A percentile compares a stretch with the other conserved stretches of the same genome.
Conservation (phyloP, 495 filamentous ascomycete genomes). For the Aspergillus ostianus region DNA sequence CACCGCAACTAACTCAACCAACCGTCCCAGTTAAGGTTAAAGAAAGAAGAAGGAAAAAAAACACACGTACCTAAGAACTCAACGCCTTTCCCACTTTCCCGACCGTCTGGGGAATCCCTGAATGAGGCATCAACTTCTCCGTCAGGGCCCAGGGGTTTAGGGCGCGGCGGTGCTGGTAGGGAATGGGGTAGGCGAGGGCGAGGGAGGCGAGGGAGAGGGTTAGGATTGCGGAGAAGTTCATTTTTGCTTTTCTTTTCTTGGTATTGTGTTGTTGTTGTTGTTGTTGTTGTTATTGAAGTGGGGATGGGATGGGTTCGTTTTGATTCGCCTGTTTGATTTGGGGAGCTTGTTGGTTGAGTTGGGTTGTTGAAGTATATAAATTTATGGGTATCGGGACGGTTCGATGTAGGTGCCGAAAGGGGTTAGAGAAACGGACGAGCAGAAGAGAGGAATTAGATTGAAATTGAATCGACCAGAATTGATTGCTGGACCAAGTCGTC, state of each 20-base stretch:
- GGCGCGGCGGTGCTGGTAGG: not conserved
- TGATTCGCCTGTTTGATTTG: not conserved
- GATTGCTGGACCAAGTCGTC: not conserved
- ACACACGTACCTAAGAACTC: not conserved
- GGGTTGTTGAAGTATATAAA: not conserved
- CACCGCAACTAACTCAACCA: too few relatives aligned
- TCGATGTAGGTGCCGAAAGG: not conserved
- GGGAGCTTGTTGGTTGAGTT: not conserved
- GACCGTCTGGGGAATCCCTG: not conserved
- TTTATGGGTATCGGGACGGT: not conserved
- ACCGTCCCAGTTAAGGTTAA: too few relatives aligned
- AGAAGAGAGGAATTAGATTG: not conserved
- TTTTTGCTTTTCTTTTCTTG: not conserved
- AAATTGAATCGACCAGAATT: not conserved
- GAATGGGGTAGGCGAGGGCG: conserved; percentile 5
- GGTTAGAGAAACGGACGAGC: not conserved
- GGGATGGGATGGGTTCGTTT: not conserved
- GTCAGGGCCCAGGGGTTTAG: not conserved
- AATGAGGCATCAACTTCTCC: not conserved
- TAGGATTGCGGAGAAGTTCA: conserved; percentile 2
- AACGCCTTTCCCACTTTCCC: not conserved
- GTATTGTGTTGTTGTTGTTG: too few relatives aligned
- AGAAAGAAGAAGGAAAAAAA: not conserved
- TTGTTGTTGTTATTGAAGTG: not conserved
- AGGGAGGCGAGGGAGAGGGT: conserved; percentile 3